Evolutionary conservation across 192 early-diverging fungal genomes (phyloP).

Genomic region (Linnemannia exigua): DNA sequence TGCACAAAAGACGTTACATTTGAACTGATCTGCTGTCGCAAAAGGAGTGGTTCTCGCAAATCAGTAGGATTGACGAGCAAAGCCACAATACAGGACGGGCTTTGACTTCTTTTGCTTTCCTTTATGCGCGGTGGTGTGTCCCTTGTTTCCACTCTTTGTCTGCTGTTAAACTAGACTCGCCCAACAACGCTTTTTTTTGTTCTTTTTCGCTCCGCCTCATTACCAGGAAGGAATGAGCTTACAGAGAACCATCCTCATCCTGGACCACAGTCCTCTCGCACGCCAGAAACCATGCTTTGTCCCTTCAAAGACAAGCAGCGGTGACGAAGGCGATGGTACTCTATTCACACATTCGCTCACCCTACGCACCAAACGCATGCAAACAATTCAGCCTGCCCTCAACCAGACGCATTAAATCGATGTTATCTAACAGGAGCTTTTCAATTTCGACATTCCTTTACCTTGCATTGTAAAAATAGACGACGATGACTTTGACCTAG

Average conservation of each 20-base stretch:
- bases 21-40: not conserved
- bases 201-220: not conserved
- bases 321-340: conserved; percentile 9
- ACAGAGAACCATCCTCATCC: conserved; percentile 33
- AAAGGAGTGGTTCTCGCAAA: not conserved
- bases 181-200: not conserved
- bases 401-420: not conserved
- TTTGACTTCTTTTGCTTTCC: not conserved
- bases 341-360: too few species aligned
- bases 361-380: not conserved
- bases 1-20: too few species aligned
- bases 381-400: not conserved
- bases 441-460: not conserved
- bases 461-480: not conserved
- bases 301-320: not conserved
- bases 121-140: not conserved
- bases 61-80: not conserved
- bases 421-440: not conserved
- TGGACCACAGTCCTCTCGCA: conserved; percentile 41
- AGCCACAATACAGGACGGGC: not conserved
- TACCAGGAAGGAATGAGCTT: conserved; percentile 22
- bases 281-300: conserved; percentile 23
- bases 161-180: not conserved
- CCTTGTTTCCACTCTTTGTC: conserved; percentile 7
- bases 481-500: conserved; percentile 28